Evolutionary conservation across 2,329 filamentous ascomycete genomes (phyloP), one percentile per base, ranked within the genome.

Genomic region (Emmonsia crescens): DNA sequence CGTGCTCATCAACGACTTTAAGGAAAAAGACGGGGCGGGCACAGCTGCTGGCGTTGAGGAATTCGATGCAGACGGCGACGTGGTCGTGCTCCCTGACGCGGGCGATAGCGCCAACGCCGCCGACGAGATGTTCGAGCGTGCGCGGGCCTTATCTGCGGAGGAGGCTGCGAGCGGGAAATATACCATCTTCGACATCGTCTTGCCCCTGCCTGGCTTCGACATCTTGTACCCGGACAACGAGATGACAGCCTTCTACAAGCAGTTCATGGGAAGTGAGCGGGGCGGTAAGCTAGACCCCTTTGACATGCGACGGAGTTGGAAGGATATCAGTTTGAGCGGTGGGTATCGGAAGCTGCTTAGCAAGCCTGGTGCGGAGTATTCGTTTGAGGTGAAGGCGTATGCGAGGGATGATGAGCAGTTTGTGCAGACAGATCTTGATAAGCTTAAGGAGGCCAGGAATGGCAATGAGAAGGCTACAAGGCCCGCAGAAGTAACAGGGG

Each of bases 141-240:
- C 91, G 1, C 86, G 91, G 16, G 76, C 86, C 0, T 78, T 99
- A 16, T 88, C 85, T 1, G 84, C 84, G 4, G 85, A 87, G n/a
- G 94, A 99, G 72, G 89, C 85, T 2, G 80, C 82, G 31, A 89
- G 85, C 65, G 91, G 90, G 12, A 81, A 83, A 62, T 96, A 88
- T 75, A 85, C 82, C 44, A 88, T 99, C 68, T 91, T 89, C 70
- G 94, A 99, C 71, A 72, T 97, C 64, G 92, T 99, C 14, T 81
- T 99, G 2, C 93, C 95, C 2, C 86, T 89, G n/a, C 94, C 94
- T 0, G 94, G 94, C 21, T 96, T 86, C 77, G 91, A 96, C 68
- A 84, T 97, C 46, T 75, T 89, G 42, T 99, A 97, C 71, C 94
- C 94, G 0, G 72, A 80, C 27, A 97, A 99, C 73, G 84, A 85